These are phyloP conservation scores for Alternaria sp. DNA, from an alignment of 2,329 filamentous ascomycete species.

Conservation along the genomic window DNA sequence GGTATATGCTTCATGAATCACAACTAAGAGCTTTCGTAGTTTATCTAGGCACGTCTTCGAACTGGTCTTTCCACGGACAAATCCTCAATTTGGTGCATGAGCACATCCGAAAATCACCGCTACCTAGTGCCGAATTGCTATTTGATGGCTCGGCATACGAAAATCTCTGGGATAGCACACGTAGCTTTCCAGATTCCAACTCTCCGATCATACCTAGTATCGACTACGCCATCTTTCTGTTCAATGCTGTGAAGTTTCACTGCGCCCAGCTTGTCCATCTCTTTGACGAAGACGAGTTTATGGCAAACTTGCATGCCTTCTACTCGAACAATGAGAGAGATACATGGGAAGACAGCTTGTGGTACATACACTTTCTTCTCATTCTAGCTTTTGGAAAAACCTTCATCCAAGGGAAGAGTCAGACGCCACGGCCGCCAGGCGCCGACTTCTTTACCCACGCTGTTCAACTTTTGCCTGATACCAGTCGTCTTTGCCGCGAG, in stretches of 20 bases:
- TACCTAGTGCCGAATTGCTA: slow-evolving; percentile 53
- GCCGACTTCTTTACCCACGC: slow-evolving; percentile 69
- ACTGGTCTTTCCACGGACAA: slow-evolving; percentile 61
- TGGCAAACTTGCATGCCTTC: slow-evolving; percentile 52
- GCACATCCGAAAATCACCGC: slow-evolving; percentile 51
- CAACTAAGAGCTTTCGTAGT: slow-evolving; percentile 40
- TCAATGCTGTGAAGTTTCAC: slow-evolving; percentile 64
- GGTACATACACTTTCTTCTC: slow-evolving; percentile 62
- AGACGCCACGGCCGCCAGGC: slow-evolving; percentile 51
- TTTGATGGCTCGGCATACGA: slow-evolving; percentile 62
- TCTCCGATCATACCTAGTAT: slow-evolving; percentile 55
- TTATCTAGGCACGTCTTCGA: slow-evolving; percentile 63
- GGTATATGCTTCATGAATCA: background rate
- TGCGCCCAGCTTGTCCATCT: slow-evolving; percentile 62
- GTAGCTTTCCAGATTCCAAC: slow-evolving; percentile 39
- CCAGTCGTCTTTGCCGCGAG: slow-evolving; percentile 52
- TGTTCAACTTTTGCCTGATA: slow-evolving; percentile 59
- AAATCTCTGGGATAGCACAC: slow-evolving; percentile 57
- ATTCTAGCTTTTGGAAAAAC: slow-evolving; percentile 64
- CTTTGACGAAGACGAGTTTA: slow-evolving; percentile 62
- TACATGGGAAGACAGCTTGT: slow-evolving; percentile 46
- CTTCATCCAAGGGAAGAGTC: slow-evolving; percentile 51
- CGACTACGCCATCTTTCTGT: slow-evolving; percentile 60
- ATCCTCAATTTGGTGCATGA: slow-evolving; percentile 59
- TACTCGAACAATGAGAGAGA: slow-evolving; percentile 45